These are phyloP conservation scores for Fusarium falciforme DNA, from an alignment of 2,329 filamentous ascomycete genomes.

Conservation along the genomic window DNA sequence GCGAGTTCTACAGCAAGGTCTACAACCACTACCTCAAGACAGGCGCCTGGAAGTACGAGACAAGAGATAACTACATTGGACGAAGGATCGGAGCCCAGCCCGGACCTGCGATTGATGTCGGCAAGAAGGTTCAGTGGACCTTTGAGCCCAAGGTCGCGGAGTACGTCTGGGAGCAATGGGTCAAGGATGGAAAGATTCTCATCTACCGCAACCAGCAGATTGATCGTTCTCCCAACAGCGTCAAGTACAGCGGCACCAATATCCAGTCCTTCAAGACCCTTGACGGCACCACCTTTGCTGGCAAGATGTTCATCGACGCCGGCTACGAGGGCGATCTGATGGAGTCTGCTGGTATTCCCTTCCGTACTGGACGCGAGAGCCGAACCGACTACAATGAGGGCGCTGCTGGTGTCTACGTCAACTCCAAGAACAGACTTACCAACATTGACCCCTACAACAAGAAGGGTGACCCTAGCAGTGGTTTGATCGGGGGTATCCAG, in stretches of 20 bases:
- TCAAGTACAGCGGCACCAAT: conserved; percentile 23
- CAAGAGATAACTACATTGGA: conserved; percentile 20
- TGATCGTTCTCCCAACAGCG: conserved; percentile 15
- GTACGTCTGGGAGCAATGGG: conserved; percentile 29
- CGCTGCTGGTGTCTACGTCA: conserved; percentile 23
- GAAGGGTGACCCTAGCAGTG: conserved; percentile 20
- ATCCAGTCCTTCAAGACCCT: conserved; percentile 31
- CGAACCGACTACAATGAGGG: conserved; percentile 20
- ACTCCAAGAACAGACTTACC: conserved; percentile 4
- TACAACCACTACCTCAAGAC: conserved; percentile 25
- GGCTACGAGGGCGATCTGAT: conserved; percentile 38
- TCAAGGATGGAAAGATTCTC: conserved; percentile 32
- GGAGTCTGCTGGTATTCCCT: conserved; percentile 32
- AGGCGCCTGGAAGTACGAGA: conserved; percentile 24
- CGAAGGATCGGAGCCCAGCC: conserved; percentile 32
- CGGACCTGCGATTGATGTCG: conserved; percentile 30
- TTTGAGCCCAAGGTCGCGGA: conserved; percentile 38
- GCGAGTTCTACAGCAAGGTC: conserved; percentile 32
- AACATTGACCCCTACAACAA: conserved; percentile 25
- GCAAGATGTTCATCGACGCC: conserved; percentile 38
- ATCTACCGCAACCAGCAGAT: conserved; percentile 31
- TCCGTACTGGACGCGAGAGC: conserved; percentile 29
- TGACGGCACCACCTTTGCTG: conserved; percentile 15
- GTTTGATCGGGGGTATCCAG: conserved; percentile 22
- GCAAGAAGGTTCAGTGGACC: conserved; percentile 36